Evolutionary conservation across 306 rosid species (phyloP).

Genomic region (Notholithocarpus densiflorus): DNA sequence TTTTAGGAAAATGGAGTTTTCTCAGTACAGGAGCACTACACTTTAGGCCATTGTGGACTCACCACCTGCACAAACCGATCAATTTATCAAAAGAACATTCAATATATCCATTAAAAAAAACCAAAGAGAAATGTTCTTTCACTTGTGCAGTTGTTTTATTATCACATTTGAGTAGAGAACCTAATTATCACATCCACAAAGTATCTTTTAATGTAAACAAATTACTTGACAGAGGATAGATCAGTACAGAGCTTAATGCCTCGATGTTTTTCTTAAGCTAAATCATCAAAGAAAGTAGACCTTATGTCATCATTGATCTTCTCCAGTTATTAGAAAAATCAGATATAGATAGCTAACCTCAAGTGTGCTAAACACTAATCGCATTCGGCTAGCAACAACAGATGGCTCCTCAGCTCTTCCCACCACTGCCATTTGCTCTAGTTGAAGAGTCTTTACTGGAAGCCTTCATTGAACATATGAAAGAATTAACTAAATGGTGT

Average conservation of each 20-base stretch:
- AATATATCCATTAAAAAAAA: background rate
- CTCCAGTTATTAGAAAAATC: background rate
- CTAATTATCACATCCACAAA: background rate
- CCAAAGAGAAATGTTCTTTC: background rate
- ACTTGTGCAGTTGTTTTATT: background rate
- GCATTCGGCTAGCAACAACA: slow-evolving; percentile 93
- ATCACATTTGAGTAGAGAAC: background rate
- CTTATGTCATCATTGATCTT: background rate
- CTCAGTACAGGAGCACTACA: slow-evolving; percentile 24
- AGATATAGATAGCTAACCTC: slow-evolving; percentile 57
- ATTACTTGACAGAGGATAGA: background rate
- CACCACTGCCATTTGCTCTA: slow-evolving; percentile 89
- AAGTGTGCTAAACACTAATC: slow-evolving; percentile 80
- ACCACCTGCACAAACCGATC: slow-evolving; percentile 61
- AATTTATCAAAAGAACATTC: background rate
- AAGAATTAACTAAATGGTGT: slow-evolving; percentile 5
- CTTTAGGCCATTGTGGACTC: slow-evolving; percentile 96
- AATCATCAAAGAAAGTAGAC: background rate
- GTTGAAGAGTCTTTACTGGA: slow-evolving; percentile 95
- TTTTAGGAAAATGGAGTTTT: background rate
- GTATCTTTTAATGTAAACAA: background rate
- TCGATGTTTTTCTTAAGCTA: background rate
- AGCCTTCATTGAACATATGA: slow-evolving; percentile 56
- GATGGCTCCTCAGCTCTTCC: slow-evolving; percentile 89
- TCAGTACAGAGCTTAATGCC: background rate